phyloP scores from a whole-genome alignment of 371 early-diverging fungal species.

The Haplosporangium sp. region DNA sequence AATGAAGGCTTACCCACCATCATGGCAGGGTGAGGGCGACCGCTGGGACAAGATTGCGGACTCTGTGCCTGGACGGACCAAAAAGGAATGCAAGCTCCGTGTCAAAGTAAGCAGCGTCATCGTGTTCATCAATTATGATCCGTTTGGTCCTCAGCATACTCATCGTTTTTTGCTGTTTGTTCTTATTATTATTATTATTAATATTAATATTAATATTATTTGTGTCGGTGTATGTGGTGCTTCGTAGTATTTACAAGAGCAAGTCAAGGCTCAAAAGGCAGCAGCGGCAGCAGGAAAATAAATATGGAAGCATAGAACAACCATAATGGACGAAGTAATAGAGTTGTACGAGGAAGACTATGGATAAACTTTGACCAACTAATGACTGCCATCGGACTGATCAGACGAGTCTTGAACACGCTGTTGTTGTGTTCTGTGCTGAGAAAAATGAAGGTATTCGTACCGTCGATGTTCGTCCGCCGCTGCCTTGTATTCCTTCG shows the following conservation, averaged over 20 bases:
- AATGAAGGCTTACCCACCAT: conserved; percentile 65
- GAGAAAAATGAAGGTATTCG: no score
- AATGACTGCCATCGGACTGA: no score
- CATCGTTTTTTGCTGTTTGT: not conserved
- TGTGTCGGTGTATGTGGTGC: not conserved
- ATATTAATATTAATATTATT: not conserved
- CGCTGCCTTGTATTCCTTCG: no score
- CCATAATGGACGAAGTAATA: no score
- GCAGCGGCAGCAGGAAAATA: conserved; percentile 18
- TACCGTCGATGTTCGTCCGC: no score
- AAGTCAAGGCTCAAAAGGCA: conserved; percentile 57
- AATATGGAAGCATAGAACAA: no score
- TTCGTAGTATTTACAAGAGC: conserved; percentile 54
- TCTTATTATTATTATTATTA: not conserved
- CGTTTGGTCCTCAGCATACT: no score
- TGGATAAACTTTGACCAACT: no score
- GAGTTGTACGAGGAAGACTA: no score
- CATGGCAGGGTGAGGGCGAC: conserved; percentile 64
- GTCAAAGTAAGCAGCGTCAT: conserved; percentile 58
- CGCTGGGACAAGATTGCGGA: conserved; percentile 73
- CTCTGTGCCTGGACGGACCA: conserved; percentile 64
- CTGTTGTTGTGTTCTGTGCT: no score
- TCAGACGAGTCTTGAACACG: no score
- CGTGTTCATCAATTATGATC: not conserved
- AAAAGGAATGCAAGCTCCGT: conserved; percentile 68